A percentile compares a stretch with the other conserved stretches of the same genome.
Evolutionary conservation across 2,329 filamentous ascomycete genomes (phyloP).

Genomic region (Fusarium sp.): DNA sequence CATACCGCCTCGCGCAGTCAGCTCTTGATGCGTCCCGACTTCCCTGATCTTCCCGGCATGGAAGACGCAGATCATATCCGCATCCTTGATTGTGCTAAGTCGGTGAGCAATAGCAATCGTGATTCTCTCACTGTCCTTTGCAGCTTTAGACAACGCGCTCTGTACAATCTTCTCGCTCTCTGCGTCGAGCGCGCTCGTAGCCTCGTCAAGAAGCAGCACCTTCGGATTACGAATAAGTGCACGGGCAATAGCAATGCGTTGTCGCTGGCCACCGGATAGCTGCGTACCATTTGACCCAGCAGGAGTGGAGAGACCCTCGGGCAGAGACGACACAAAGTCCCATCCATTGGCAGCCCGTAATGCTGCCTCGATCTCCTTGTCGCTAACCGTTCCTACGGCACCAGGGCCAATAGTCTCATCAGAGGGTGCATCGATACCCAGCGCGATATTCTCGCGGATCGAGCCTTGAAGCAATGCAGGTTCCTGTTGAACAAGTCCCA

Average conservation of each 20-base stretch:
- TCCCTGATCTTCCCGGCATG: constrained; percentile 69
- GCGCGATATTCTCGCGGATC: constrained; percentile 82
- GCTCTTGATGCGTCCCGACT: constrained; percentile 68
- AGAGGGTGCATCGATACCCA: constrained; percentile 35
- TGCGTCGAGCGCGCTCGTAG: constrained; percentile 45
- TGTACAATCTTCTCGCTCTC: constrained; percentile 68
- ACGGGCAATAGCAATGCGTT: constrained; percentile 77
- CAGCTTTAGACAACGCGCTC: constrained; percentile 78
- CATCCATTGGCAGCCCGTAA: constrained; percentile 65
- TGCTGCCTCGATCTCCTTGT: constrained; percentile 58
- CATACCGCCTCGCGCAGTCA: constrained; percentile 61
- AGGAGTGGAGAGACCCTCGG: constrained; percentile 67
- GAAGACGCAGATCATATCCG: constrained; percentile 74
- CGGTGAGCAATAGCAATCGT: constrained; percentile 82
- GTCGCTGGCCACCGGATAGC: constrained; percentile 77
- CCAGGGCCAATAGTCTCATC: neutral
- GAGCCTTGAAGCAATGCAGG: constrained; percentile 82
- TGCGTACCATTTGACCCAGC: constrained; percentile 76
- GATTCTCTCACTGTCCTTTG: constrained; percentile 74
- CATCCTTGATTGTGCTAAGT: constrained; percentile 88
- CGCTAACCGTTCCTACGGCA: neutral
- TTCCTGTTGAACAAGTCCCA: constrained; percentile 71
- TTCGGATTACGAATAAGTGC: constrained; percentile 61
- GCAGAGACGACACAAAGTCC: constrained; percentile 58
- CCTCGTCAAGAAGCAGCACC: constrained; percentile 43